These are phyloP conservation scores for Strobilomyces echinocephalus DNA, from an alignment of 768 basidiomycete species.

Conservation along the genomic window DNA sequence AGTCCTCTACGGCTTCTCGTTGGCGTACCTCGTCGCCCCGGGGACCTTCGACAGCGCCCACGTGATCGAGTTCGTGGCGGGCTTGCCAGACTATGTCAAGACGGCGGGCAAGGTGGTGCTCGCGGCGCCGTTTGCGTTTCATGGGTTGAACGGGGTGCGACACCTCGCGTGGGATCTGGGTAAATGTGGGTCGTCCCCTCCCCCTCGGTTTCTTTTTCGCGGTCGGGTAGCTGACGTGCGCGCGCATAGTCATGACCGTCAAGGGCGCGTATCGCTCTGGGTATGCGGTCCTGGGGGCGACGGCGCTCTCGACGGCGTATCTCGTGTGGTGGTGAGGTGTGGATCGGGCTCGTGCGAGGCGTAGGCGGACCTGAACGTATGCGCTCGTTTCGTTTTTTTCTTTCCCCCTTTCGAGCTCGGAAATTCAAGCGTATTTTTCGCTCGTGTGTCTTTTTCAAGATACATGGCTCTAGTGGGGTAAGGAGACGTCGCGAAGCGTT, in stretches of 20 bases:
- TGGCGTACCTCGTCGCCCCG: conserved; percentile 83
- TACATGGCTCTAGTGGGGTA: not conserved
- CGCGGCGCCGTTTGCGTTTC: conserved; percentile 87
- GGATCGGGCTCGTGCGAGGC: conserved; percentile 38
- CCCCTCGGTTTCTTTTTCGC: no score
- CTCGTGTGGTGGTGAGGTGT: conserved; percentile 35
- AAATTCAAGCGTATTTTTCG: not conserved
- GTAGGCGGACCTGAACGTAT: not conserved
- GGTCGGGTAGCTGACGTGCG: no score
- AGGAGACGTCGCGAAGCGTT: no score
- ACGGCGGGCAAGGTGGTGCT: conserved; percentile 71
- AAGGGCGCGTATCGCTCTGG: conserved; percentile 78
- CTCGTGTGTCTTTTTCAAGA: not conserved
- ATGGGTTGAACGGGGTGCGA: conserved; percentile 83
- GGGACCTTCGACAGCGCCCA: conserved; percentile 74
- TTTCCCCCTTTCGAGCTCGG: not conserved
- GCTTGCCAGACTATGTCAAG: conserved; percentile 75
- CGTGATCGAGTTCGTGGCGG: conserved; percentile 65
- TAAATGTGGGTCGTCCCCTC: conserved; percentile 78
- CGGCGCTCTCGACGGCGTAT: conserved; percentile 68
- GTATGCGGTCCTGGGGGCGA: conserved; percentile 79
- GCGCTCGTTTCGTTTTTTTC: not conserved
- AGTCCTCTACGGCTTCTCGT: conserved; percentile 87
- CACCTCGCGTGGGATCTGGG: conserved; percentile 89
- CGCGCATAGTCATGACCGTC: conserved; percentile 61